phyloP scores from a whole-genome alignment of 768 basidiomycete species.

The Suillus bovinus region DNA sequence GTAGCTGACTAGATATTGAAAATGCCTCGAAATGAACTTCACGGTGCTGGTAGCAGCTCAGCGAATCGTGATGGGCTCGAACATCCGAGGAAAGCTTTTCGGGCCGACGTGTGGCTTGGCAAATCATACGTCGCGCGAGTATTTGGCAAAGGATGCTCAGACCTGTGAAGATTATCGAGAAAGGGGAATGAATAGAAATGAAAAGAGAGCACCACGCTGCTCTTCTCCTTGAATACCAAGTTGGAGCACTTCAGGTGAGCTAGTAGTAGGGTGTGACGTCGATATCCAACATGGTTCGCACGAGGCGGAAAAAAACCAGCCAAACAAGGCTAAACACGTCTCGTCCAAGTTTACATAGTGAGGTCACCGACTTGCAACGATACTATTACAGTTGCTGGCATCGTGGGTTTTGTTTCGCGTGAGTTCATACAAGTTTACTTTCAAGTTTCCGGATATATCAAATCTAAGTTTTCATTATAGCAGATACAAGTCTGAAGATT shows the following conservation, averaged over 20 bases:
- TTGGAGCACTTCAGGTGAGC: not conserved
- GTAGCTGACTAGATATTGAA: not conserved
- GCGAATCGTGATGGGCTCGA: not conserved
- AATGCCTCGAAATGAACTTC: not conserved
- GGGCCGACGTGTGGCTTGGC: not conserved
- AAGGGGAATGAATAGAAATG: not conserved
- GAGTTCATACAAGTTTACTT: not conserved
- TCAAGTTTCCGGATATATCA: not conserved
- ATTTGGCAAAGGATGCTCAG: not conserved
- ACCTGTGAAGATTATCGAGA: not conserved
- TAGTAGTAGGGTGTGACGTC: not conserved
- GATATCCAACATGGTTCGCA: not conserved
- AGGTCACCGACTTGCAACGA: not conserved
- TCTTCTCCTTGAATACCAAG: not conserved
- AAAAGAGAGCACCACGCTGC: not conserved
- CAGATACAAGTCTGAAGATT: constrained; percentile 3
- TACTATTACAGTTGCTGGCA: not conserved
- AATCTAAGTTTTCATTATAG: not conserved
- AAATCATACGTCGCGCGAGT: not conserved
- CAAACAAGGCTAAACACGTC: not conserved
- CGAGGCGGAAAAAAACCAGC: not conserved
- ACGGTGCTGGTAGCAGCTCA: not conserved
- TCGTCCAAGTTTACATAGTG: not conserved
- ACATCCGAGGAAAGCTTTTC: not conserved
- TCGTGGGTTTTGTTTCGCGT: constrained; percentile 1